Conservation (phyloP, 2,329 filamentous ascomycete genomes). For the Pezicula carpinea region DNA sequence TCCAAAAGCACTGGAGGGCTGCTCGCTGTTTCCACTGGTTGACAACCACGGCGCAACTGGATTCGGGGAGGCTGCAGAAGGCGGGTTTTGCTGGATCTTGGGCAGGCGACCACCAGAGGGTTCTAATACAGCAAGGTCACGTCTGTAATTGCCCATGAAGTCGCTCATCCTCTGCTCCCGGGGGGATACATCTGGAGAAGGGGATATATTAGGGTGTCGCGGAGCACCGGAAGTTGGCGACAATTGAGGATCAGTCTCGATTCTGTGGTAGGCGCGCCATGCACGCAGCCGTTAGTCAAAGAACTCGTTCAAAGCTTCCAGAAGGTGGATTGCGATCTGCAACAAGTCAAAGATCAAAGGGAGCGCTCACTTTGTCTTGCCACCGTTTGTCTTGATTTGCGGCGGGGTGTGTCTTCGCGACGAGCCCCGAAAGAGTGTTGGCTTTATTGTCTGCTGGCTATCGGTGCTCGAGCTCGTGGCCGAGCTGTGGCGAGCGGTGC, state of each 20-base stretch:
- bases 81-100: slow-evolving; percentile 54
- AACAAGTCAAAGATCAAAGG: slow-evolving; percentile 4
- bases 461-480: slow-evolving; percentile 60
- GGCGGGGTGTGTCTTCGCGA: slow-evolving; percentile 32
- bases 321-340: neutral
- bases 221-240: slow-evolving; percentile 27
- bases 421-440: slow-evolving; percentile 27
- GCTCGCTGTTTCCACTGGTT: slow-evolving; percentile 16
- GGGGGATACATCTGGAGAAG: slow-evolving; percentile 29
- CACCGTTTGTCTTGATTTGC: slow-evolving; percentile 53
- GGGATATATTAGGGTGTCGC: slow-evolving; percentile 16
- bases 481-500: slow-evolving; percentile 56
- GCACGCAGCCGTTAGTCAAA: slow-evolving; percentile 30
- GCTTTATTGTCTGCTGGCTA: slow-evolving; percentile 60
- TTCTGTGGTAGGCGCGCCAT: slow-evolving; percentile 23
- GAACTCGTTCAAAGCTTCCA: slow-evolving; percentile 22
- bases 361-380: slow-evolving; percentile 31
- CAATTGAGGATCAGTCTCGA: slow-evolving; percentile 27
- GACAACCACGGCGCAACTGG: slow-evolving; percentile 54
- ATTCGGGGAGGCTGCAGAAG: slow-evolving; percentile 47
- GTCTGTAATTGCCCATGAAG: slow-evolving; percentile 61
- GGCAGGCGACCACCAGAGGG: slow-evolving; percentile 52
- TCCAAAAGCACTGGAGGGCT: slow-evolving; percentile 30
- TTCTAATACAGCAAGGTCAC: slow-evolving; percentile 66
- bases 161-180: slow-evolving; percentile 38